These are phyloP conservation scores for Hyaloperonospora arabidopsidis DNA, from an alignment of 352 stramenopile species.

Conservation along the genomic window DNA sequence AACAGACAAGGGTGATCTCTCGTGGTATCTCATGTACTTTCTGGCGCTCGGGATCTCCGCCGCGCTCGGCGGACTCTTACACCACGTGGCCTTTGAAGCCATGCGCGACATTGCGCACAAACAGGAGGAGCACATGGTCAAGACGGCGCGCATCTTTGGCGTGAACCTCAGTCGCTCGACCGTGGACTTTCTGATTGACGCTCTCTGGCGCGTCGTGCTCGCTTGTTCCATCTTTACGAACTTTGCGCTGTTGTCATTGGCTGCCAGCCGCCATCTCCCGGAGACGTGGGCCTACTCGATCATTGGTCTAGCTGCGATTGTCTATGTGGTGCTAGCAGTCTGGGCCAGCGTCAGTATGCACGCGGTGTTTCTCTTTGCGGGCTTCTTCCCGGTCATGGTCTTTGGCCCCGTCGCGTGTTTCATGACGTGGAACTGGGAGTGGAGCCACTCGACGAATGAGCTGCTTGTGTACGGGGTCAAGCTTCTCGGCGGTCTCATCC, in stretches of 20 bases:
- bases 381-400: slow-evolving; percentile 74
- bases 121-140: slow-evolving; percentile 55
- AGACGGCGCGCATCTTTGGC: slow-evolving; percentile 70
- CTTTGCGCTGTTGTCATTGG: slow-evolving; percentile 75
- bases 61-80: slow-evolving; percentile 63
- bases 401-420: slow-evolving; percentile 67
- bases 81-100: slow-evolving; percentile 77
- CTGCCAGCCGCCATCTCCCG: slow-evolving; percentile 64
- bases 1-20: slow-evolving; percentile 38
- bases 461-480: slow-evolving; percentile 78
- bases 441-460: slow-evolving; percentile 72
- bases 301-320: slow-evolving; percentile 51
- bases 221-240: slow-evolving; percentile 77
- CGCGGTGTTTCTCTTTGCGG: slow-evolving; percentile 70
- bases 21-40: slow-evolving; percentile 86
- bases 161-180: slow-evolving; percentile 56
- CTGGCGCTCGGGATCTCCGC: slow-evolving; percentile 74
- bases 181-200: slow-evolving; percentile 66
- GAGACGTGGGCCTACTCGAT: slow-evolving; percentile 71
- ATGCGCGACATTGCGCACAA: slow-evolving; percentile 63
- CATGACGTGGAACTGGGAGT: slow-evolving; percentile 77
- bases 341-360: slow-evolving; percentile 82
- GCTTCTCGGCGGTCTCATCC: slow-evolving; percentile 66
- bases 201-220: slow-evolving; percentile 76
- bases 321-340: slow-evolving; percentile 65